Conservation (phyloP, 148 eudicot species). For the Rhododendron ferrugineum region DNA sequence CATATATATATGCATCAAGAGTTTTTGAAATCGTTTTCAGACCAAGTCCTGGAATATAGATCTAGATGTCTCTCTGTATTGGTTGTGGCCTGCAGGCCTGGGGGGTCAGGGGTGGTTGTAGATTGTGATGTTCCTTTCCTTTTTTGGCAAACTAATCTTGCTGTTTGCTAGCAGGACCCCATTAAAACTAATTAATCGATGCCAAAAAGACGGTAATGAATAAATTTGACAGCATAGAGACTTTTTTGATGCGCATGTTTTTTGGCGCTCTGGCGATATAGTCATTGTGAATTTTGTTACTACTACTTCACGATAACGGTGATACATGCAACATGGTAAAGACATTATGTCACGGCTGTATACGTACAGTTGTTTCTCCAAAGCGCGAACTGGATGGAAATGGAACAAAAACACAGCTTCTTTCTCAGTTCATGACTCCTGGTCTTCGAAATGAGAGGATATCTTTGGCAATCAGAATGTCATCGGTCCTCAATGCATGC, state of each 20-base stretch:
- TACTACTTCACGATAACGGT: no score
- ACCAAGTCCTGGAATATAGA: not conserved
- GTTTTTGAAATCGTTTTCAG: not conserved
- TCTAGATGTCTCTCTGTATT: no score
- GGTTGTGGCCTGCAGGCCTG: not conserved
- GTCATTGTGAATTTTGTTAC: not conserved
- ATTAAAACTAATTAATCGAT: no score
- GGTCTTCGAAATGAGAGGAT: no score
- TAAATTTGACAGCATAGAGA: not conserved
- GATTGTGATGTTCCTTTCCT: not conserved
- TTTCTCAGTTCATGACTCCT: no score
- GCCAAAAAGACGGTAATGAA: not conserved
- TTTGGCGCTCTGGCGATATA: not conserved
- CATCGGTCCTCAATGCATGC: no score
- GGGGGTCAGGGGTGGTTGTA: not conserved
- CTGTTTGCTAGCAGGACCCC: not conserved
- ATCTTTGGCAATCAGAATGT: no score
- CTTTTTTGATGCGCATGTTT: not conserved
- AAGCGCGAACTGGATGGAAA: no score
- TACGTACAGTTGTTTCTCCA: no score
- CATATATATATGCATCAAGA: not conserved
- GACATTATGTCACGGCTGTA: no score
- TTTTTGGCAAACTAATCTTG: not conserved
- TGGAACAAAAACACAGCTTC: no score
- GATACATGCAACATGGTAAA: no score